Percentiles rank a stretch among this genome's conserved stretches.
phyloP scores from a whole-genome alignment of 2,329 filamentous ascomycete genomes.

The Pseudocercospora cruenta region DNA sequence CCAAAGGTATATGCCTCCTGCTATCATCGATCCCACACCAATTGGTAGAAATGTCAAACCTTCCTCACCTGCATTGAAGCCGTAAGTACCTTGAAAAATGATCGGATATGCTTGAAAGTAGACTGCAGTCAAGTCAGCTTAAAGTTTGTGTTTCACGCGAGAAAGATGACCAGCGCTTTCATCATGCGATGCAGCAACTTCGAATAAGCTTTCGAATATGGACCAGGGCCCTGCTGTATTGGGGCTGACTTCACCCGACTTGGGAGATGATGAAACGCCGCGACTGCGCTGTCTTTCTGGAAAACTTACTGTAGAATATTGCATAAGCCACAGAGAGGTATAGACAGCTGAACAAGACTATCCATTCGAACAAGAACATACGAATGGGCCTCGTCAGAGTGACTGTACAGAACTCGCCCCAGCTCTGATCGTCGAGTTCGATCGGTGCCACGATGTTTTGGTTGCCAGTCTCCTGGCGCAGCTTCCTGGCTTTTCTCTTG shows the following conservation, averaged over 20 bases:
- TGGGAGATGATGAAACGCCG: background rate
- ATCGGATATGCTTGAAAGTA: slow-evolving; percentile 74
- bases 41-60: slow-evolving; percentile 73
- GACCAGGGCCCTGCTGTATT: too few species aligned
- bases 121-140: slow-evolving; percentile 42
- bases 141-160: too few species aligned
- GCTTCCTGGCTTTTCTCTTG: slow-evolving; percentile 53
- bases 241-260: too few species aligned
- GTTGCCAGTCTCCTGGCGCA: slow-evolving; percentile 63
- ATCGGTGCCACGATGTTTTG: slow-evolving; percentile 61
- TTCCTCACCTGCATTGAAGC: slow-evolving; percentile 64
- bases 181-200: too few species aligned
- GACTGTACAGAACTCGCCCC: slow-evolving; percentile 66
- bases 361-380: slow-evolving; percentile 75
- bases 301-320: slow-evolving; percentile 59
- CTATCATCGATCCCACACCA: slow-evolving; percentile 63
- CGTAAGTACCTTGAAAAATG: slow-evolving; percentile 68
- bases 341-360: slow-evolving; percentile 73
- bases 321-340: slow-evolving; percentile 67
- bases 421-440: slow-evolving; percentile 62
- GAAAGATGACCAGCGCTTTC: too few species aligned
- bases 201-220: too few species aligned
- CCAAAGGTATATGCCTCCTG: slow-evolving; percentile 63
- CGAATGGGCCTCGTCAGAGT: slow-evolving; percentile 71
- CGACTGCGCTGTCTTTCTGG: background rate